Base-by-base conservation (phyloP, 2,329 filamentous ascomycete genomes). In the Colletotrichum ledebouriae region DNA sequence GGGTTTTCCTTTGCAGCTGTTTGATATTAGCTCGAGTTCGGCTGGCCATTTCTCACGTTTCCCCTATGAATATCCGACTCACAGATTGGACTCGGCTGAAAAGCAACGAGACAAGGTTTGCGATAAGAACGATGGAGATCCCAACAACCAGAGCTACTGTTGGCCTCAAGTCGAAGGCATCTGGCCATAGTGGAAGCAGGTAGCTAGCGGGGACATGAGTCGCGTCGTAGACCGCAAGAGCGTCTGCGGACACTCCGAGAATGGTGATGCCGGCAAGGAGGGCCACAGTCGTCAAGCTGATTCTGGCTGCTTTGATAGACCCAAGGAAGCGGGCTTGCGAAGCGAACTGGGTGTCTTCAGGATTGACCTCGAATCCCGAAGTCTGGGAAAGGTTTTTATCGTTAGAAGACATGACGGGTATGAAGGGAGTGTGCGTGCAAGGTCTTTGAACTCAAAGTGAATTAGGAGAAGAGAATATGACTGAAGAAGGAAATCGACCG, bases 151-250 rank as follows among this genome's bases (percentile, higher is more conserved):
- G 79, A 9, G 87, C 85, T 34, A 86, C 77, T 3, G 85, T 87
- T 2, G 88, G 87, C 55, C 85, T 81, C 39, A 88, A 74, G 74
- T 90, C 84, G 73, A 90, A 87, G 34, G 84, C 77, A 13, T 80
- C 76, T 0, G 88, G 88, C 88, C 88, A 90, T 56, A 90, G 74
- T 1, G 87, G 80, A 17, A 90, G 80, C 22, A 84, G 73, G 72
- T 81, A 86, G 52, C 83, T 80, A 17, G 75, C 74, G 1, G 84
- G 73, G 15, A 86, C 75, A 63, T 84, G 81, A 2, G 88, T 90
- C 33, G 78, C 77, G 71, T 87, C 81, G 78, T 89, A 90, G 42
- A 87, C 84, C 34, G 81, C 76, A 47, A 90, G 77, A 6, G 85
- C 81, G 74, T 89, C 82, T 71, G 81, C 85, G 3, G 87, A 82